These are phyloP conservation scores for Chrysochromulina tobinii DNA, from an alignment of 78 protist species.

Conservation along the genomic window DNA sequence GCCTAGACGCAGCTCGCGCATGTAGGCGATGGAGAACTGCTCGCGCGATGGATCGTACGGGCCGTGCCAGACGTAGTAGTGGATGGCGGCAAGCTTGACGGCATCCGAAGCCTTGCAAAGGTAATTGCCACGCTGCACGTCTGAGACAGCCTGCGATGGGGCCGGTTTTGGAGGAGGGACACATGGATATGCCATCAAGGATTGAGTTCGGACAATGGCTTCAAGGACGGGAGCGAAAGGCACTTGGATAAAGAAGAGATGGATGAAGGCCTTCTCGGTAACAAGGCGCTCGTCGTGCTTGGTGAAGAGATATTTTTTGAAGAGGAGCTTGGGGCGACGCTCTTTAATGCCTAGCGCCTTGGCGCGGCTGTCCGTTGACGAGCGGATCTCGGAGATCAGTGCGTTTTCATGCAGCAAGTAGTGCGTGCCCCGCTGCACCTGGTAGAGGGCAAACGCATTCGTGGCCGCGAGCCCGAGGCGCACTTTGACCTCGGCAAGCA, in stretches of 20 bases:
- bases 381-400: neutral
- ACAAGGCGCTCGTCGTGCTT: neutral
- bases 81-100: conserved; percentile 8
- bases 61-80: neutral
- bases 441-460: neutral
- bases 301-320: neutral
- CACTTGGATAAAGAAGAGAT: neutral
- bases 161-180: neutral
- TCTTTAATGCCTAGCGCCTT: neutral
- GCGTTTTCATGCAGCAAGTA: neutral
- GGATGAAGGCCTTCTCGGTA: neutral
- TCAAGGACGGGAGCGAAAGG: no score
- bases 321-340: neutral
- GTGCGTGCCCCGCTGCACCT: neutral
- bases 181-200: no score
- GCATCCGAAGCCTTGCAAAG: neutral
- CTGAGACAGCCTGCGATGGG: neutral
- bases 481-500: neutral
- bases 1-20: neutral
- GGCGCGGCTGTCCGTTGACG: neutral
- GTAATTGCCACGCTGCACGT: neutral
- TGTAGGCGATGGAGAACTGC: neutral
- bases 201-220: no score
- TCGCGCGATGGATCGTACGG: neutral
- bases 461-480: neutral